A percentile compares a stretch with the other conserved stretches of the same genome.
phyloP scores from a whole-genome alignment of 139 green algal genomes.

The Tetradesmus obliquus region DNA sequence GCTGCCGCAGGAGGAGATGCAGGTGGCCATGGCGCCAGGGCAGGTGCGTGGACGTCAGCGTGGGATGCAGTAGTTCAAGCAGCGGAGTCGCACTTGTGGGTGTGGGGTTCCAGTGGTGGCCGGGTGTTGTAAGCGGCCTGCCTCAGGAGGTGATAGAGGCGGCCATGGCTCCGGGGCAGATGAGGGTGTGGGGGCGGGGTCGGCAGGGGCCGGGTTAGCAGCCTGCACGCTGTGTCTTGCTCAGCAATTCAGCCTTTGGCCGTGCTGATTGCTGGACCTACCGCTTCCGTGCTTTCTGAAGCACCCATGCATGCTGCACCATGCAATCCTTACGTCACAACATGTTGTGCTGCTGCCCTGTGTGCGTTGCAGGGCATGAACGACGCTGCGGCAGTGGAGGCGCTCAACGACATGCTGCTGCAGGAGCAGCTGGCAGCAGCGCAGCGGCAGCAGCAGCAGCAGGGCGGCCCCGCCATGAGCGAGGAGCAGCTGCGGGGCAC shows the following conservation, averaged over 20 bases:
- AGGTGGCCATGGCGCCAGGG: not conserved
- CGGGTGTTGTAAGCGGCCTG: too few relatives aligned
- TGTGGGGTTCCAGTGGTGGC: too few relatives aligned
- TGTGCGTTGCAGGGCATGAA: not conserved
- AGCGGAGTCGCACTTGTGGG: too few relatives aligned
- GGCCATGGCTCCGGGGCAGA: too few relatives aligned
- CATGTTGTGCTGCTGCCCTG: not conserved
- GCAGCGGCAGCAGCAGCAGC: not conserved
- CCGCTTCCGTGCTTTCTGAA: too few relatives aligned
- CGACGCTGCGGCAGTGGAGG: not conserved
- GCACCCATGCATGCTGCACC: too few relatives aligned
- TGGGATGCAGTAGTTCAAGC: too few relatives aligned
- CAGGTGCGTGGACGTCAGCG: not conserved
- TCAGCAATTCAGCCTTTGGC: too few relatives aligned
- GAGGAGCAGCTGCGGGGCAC: constrained; percentile 66
- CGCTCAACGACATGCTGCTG: constrained; percentile 15
- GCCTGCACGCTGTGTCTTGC: not conserved
- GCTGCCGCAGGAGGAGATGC: constrained; percentile 67
- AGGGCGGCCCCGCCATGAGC: constrained; percentile 21
- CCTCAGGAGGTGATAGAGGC: too few relatives aligned
- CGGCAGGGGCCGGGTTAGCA: too few relatives aligned
- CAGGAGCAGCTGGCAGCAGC: constrained; percentile 35
- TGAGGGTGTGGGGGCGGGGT: too few relatives aligned
- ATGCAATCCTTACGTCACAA: not conserved
- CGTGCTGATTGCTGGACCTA: too few relatives aligned